Conservation (phyloP, 106 monocot species). For the Narthecium ossifragum region DNA sequence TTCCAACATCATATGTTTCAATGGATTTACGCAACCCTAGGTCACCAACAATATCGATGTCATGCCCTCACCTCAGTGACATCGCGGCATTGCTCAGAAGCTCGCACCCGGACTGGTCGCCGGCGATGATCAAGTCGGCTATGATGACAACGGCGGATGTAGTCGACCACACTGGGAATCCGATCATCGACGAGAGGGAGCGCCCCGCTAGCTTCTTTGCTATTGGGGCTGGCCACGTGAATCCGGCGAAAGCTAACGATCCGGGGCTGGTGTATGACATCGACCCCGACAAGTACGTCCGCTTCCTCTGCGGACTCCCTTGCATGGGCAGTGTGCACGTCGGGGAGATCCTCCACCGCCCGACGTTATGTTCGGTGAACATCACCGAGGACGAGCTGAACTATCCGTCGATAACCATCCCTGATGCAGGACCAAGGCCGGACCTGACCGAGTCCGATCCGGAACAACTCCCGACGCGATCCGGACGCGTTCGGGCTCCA, state of each 20-base stretch:
- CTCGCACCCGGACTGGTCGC: slow-evolving; percentile 51
- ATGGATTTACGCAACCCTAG: no score
- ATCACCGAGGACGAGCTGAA: slow-evolving; percentile 26
- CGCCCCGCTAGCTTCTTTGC: slow-evolving; percentile 21
- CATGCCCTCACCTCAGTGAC: slow-evolving; percentile 46
- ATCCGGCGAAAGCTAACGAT: slow-evolving; percentile 36
- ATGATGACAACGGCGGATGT: slow-evolving; percentile 51
- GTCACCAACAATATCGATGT: slow-evolving; percentile 66
- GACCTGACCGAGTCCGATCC: no score
- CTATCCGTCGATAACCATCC: slow-evolving; percentile 37
- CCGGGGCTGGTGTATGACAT: slow-evolving; percentile 57
- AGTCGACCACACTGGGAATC: background rate
- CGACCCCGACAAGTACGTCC: slow-evolving; percentile 19
- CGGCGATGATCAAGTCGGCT: slow-evolving; percentile 55
- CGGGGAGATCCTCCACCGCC: slow-evolving; percentile 3
- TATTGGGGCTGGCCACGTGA: slow-evolving; percentile 46
- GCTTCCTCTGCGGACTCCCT: slow-evolving; percentile 37
- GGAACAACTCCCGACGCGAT: no score
- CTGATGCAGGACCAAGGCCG: no score
- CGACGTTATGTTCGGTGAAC: slow-evolving; percentile 6
- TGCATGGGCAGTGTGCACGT: slow-evolving; percentile 2
- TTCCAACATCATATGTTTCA: no score
- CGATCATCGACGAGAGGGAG: slow-evolving; percentile 21
- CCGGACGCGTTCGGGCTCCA: no score
- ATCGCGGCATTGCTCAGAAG: slow-evolving; percentile 40